phyloP scores from a whole-genome alignment of 768 basidiomycete species.

The Strobilomyces dryophilus region DNA sequence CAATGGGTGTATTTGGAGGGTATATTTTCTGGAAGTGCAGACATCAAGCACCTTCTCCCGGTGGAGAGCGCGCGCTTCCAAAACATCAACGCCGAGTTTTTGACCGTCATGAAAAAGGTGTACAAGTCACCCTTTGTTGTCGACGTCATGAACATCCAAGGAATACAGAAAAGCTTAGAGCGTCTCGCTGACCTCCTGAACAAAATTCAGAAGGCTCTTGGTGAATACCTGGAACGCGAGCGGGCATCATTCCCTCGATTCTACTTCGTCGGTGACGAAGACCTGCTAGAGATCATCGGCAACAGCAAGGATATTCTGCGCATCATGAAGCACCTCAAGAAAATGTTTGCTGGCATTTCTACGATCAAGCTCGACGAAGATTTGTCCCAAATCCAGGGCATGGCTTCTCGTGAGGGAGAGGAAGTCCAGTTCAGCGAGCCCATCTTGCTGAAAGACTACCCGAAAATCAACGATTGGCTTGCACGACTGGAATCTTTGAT shows the following conservation, averaged over 20 bases:
- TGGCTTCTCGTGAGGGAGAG: slow-evolving; percentile 95
- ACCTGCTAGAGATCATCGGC: slow-evolving; percentile 96
- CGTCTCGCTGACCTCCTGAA: slow-evolving; percentile 92
- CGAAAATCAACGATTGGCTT: slow-evolving; percentile 99
- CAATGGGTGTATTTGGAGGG: slow-evolving; percentile 99
- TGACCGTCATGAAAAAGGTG: slow-evolving; percentile 99
- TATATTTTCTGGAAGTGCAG: slow-evolving; percentile 98
- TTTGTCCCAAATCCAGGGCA: slow-evolving; percentile 81
- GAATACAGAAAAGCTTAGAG: slow-evolving; percentile 96
- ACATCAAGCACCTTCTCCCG: slow-evolving; percentile 98
- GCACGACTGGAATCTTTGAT: slow-evolving; percentile 90
- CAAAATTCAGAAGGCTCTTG: slow-evolving; percentile 99
- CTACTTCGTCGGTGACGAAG: slow-evolving; percentile 99
- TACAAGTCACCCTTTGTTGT: slow-evolving; percentile 98
- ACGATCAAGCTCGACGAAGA: slow-evolving; percentile 87
- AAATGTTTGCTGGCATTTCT: slow-evolving; percentile 99
- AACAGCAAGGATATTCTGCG: slow-evolving; percentile 98
- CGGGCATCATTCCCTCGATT: slow-evolving; percentile 98
- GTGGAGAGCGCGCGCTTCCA: slow-evolving; percentile 97
- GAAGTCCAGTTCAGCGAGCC: slow-evolving; percentile 81
- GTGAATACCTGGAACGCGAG: slow-evolving; percentile 97
- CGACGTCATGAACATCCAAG: slow-evolving; percentile 94
- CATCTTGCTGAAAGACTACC: slow-evolving; percentile 86
- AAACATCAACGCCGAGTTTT: slow-evolving; percentile 97
- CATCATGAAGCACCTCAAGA: slow-evolving; percentile 99